Percentiles rank a stretch among this genome's conserved stretches.
phyloP scores from a whole-genome alignment of 2,329 filamentous ascomycete species.

The Aspergillus tubingensis region DNA sequence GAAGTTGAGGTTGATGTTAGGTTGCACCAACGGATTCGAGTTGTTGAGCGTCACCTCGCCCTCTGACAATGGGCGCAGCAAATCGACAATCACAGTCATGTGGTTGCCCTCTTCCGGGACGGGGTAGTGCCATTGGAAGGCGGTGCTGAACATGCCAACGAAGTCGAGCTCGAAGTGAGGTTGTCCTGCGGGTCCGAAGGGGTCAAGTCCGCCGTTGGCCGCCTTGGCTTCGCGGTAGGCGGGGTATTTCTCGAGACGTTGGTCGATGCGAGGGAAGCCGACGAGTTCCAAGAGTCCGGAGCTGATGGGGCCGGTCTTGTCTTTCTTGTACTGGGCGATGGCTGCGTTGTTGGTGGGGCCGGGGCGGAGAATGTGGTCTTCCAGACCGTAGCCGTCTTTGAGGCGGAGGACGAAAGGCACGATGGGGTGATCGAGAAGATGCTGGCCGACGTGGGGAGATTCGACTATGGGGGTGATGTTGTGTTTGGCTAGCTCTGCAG shows the following conservation, averaged over 20 bases:
- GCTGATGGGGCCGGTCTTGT: slow-evolving; percentile 44
- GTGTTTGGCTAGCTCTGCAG: slow-evolving; percentile 40
- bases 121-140: slow-evolving; percentile 54
- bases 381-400: slow-evolving; percentile 46
- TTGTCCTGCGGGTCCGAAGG: slow-evolving; percentile 59
- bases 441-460: slow-evolving; percentile 33
- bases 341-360: slow-evolving; percentile 36
- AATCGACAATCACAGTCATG: slow-evolving; percentile 59
- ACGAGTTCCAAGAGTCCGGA: slow-evolving; percentile 55
- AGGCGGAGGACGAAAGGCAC: slow-evolving; percentile 45
- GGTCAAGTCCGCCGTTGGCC: slow-evolving; percentile 49
- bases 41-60: slow-evolving; percentile 44
- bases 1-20: slow-evolving; percentile 49
- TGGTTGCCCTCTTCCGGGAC: slow-evolving; percentile 50
- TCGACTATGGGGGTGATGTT: slow-evolving; percentile 35
- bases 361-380: slow-evolving; percentile 43
- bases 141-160: slow-evolving; percentile 58
- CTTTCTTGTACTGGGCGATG: slow-evolving; percentile 39
- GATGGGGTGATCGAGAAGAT: slow-evolving; percentile 43
- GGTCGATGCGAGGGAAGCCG: slow-evolving; percentile 46
- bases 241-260: slow-evolving; percentile 37
- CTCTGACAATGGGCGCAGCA: slow-evolving; percentile 52
- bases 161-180: slow-evolving; percentile 66
- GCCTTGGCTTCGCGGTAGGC: slow-evolving; percentile 51
- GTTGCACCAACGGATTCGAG: slow-evolving; percentile 39